Evolutionary conservation across 345 rosid genomes (phyloP).

Genomic region (Arabis hirsuta): DNA sequence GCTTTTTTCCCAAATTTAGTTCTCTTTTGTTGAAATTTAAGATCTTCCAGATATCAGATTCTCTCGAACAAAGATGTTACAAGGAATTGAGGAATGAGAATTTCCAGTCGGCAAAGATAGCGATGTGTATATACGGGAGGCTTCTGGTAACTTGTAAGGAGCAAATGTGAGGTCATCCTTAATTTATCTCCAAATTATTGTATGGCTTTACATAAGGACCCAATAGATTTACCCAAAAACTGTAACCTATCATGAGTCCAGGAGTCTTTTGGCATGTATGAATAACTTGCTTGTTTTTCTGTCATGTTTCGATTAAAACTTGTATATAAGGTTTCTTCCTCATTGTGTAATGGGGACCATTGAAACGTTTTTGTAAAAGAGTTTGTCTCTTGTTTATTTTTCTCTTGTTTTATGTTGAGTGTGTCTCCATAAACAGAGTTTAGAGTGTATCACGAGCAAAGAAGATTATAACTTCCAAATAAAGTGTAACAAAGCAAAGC

Average conservation of each 20-base stretch:
- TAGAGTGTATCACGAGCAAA: too few relatives aligned
- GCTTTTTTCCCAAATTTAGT: constrained; percentile 9
- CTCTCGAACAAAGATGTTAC: constrained; percentile 98
- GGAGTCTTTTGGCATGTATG: neutral
- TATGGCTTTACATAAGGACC: constrained; percentile 18
- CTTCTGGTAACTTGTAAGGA: constrained; percentile 84
- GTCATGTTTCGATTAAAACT: too few relatives aligned
- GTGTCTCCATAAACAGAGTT: too few relatives aligned
- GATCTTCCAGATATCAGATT: constrained; percentile 68
- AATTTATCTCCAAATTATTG: constrained; percentile 12
- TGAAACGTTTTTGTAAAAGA: too few relatives aligned
- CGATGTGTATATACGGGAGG: constrained; percentile 85
- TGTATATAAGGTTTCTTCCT: too few relatives aligned
- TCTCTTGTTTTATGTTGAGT: too few relatives aligned
- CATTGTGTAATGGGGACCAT: too few relatives aligned
- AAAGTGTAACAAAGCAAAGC: too few relatives aligned
- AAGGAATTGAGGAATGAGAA: constrained; percentile 94
- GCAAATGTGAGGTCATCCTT: constrained; percentile 79
- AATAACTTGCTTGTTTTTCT: constrained; percentile 2
- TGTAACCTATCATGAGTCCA: constrained; percentile 23
- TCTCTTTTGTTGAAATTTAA: constrained; percentile 33
- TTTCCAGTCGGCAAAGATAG: constrained; percentile 75
- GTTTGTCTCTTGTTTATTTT: too few relatives aligned
- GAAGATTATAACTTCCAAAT: too few relatives aligned
- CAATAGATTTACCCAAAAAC: constrained; percentile 15